Base-by-base conservation (phyloP, 768 basidiomycete species). In the Amanita thiersii region DNA sequence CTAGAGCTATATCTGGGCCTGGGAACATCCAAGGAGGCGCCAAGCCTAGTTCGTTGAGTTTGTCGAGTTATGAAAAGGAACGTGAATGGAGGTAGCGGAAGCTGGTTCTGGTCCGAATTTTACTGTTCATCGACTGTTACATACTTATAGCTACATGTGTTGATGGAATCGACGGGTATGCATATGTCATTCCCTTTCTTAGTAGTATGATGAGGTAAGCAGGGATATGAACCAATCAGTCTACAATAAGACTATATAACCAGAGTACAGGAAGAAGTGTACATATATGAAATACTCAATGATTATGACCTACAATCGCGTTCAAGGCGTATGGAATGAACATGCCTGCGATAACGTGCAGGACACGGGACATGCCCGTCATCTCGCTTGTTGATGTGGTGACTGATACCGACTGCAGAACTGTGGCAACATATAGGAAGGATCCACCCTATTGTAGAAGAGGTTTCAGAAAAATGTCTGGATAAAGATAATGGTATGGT, bases 371-470 rank as follows among this genome's bases (percentile, higher is more conserved):
- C 24, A 54, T 54, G 37, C 71, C 68, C 9, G 63, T 58, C 31
- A 80, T 58, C 31, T 71, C 73, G 17, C 65, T 64, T 6, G 65
- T 47, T 49, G 58, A 44, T 7, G 44, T 48, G 19, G 58, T 56
- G 39, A 70, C 68, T 23, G 82, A 79, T 23, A 82, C 72, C 2
- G 85, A 77, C 53, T 89, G 87, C n/a, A 91, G 67, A 29, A 89
- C 82, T 1, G 91, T 91, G 1, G 92, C 90, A 6, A 97, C 93
- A 55, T 94, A 96, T 28, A 97, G 68, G 63, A 96, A 96, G 2
- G 89, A 91, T 6, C 92, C 92, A 33, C 88, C 92, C 88, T 92
- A n/a, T 12, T 28, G n/a, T 11, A 34, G 14, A 32, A 32, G 38
- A 18, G 44, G 21, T 41, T 28, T 19, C 32, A 26, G 14, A 20